A percentile compares a stretch with the other conserved stretches of the same genome.
Conservation (phyloP, 257 asterid species). For the Penstemon davidsonii region DNA sequence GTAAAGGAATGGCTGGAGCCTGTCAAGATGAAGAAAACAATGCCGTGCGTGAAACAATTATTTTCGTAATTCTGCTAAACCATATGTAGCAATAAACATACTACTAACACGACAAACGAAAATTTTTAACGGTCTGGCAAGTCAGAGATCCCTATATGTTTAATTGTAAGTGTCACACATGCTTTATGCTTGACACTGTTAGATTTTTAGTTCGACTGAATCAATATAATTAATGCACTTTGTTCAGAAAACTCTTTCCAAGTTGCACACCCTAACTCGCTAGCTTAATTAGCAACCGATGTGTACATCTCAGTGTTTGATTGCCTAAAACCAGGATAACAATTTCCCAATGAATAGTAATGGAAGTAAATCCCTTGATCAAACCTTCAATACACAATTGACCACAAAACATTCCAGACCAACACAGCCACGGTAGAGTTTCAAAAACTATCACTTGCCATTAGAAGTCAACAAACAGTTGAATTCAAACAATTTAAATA, state of each 20-base stretch:
- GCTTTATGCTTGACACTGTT: neutral
- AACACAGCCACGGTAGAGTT: neutral
- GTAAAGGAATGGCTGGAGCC: constrained; percentile 70
- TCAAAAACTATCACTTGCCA: constrained; percentile 5
- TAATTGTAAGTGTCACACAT: neutral
- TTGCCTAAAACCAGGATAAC: constrained; percentile 1
- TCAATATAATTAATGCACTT: neutral
- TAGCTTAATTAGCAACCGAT: neutral
- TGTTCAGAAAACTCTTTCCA: neutral
- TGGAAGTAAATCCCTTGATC: constrained; percentile 4
- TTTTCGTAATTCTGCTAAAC: neutral
- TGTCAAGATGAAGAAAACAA: constrained; percentile 36
- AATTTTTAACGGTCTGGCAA: neutral
- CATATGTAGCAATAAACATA: neutral
- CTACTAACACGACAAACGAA: neutral
- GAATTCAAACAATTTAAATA: constrained; percentile 4
- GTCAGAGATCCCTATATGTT: neutral
- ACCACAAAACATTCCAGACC: neutral
- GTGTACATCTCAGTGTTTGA: neutral
- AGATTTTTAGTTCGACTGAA: no score
- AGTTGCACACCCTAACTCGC: neutral
- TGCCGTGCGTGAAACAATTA: constrained; percentile 7
- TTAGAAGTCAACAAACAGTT: constrained; percentile 15
- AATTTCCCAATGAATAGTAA: neutral
- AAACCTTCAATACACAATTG: constrained; percentile 8